phyloP scores from a whole-genome alignment of 75 land plant genomes.

The Cupressus sempervirens region DNA sequence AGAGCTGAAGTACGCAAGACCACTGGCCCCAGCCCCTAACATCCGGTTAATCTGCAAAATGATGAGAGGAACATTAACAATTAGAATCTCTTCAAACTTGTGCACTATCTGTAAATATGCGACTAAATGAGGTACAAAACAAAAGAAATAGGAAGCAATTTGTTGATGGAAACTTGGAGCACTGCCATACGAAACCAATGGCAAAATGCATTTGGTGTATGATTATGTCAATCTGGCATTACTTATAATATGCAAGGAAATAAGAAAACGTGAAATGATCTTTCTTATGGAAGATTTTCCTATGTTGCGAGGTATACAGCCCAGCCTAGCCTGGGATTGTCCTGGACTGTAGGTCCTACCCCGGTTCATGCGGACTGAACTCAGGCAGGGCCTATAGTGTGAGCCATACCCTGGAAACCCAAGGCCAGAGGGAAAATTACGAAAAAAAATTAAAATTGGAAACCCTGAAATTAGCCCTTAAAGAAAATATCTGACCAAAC shows the following conservation, averaged over 20 bases:
- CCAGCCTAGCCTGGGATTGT: no score
- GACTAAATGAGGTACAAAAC: not conserved
- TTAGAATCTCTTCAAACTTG: not conserved
- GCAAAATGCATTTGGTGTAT: not conserved
- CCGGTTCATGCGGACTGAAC: no score
- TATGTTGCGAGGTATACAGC: no score
- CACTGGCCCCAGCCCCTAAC: constrained; percentile 30
- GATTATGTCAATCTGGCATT: not conserved
- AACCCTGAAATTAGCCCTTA: no score
- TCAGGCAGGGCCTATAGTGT: no score
- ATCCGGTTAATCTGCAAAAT: constrained; percentile 29
- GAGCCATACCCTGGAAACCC: no score
- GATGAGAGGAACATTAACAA: constrained; percentile 1
- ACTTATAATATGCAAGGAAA: not conserved
- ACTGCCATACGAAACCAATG: not conserved
- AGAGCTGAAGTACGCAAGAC: constrained; percentile 33
- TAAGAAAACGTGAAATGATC: not conserved
- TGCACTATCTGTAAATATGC: not conserved
- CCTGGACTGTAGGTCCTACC: no score
- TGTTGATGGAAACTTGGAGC: not conserved
- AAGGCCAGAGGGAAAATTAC: no score
- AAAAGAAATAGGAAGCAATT: not conserved
- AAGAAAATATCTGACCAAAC: no score
- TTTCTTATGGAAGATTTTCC: not conserved
- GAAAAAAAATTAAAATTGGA: no score